Evolutionary conservation across 2,329 filamentous ascomycete species (phyloP).

Genomic region (Rugonectria rugulosa): DNA sequence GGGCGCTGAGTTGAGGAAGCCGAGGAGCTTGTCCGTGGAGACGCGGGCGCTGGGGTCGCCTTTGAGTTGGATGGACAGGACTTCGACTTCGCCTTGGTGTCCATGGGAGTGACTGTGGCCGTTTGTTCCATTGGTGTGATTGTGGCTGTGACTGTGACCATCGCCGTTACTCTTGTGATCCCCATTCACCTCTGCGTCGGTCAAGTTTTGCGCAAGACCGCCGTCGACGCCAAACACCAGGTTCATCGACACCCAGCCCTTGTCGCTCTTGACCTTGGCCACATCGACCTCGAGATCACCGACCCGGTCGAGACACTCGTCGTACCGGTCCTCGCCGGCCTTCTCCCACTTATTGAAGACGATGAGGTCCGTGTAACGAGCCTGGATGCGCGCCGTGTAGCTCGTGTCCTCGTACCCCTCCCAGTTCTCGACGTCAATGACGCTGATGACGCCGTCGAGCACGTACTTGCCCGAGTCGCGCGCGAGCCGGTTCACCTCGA

Average conservation of each 20-base stretch:
- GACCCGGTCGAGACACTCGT: conserved; percentile 79
- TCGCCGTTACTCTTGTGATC: conserved; percentile 42
- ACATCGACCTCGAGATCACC: conserved; percentile 82
- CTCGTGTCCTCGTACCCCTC: conserved; percentile 89
- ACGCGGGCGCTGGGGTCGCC: conserved; percentile 50
- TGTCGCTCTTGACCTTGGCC: conserved; percentile 85
- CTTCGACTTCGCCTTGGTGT: conserved; percentile 90
- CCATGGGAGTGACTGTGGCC: conserved; percentile 53
- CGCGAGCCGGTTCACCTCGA: conserved; percentile 85
- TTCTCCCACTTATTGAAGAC: conserved; percentile 94
- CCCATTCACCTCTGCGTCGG: conserved; percentile 47
- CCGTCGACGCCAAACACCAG: conserved; percentile 89
- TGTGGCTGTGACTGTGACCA: conserved; percentile 42
- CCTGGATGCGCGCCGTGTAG: conserved; percentile 88
- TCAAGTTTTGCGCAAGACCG: conserved; percentile 69
- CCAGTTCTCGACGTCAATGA: conserved; percentile 97
- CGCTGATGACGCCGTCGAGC: conserved; percentile 87
- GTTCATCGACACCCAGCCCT: conserved; percentile 78
- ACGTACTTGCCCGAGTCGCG: conserved; percentile 73
- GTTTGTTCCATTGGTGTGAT: conserved; percentile 46
- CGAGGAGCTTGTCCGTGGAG: conserved; percentile 68
- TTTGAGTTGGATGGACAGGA: conserved; percentile 79
- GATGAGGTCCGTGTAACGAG: conserved; percentile 87
- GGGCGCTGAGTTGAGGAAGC: conserved; percentile 74
- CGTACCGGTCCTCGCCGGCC: conserved; percentile 76